A percentile compares a stretch with the other conserved stretches of the same genome.
phyloP scores from a whole-genome alignment of 495 filamentous ascomycete species.

The Margaritispora aquatica region DNA sequence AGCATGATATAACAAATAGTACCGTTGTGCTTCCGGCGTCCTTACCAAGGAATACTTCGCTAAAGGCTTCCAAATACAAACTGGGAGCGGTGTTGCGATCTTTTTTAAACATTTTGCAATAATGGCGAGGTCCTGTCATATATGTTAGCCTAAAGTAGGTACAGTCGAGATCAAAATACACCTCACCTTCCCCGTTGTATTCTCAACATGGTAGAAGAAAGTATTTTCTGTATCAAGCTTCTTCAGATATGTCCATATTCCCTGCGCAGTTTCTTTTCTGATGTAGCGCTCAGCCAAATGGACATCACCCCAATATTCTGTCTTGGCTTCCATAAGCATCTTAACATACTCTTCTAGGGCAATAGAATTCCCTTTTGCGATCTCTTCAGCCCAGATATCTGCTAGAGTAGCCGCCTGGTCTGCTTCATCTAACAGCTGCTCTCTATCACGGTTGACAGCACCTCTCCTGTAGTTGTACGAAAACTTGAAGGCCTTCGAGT shows the following conservation, averaged over 20 bases:
- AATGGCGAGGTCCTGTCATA: slow-evolving; percentile 9
- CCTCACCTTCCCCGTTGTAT: neutral
- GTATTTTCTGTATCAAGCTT: neutral
- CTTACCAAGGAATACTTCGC: slow-evolving; percentile 3
- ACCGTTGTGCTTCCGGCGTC: slow-evolving; percentile 10
- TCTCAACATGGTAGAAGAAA: slow-evolving; percentile 8
- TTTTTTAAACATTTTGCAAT: slow-evolving; percentile 18
- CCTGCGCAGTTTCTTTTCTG: neutral
- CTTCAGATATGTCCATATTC: slow-evolving; percentile 6
- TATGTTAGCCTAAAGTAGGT: neutral
- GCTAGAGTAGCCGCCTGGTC: slow-evolving; percentile 18
- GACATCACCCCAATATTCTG: slow-evolving; percentile 17
- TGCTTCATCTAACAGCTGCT: slow-evolving; percentile 5
- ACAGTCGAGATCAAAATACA: neutral
- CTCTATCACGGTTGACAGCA: slow-evolving; percentile 22
- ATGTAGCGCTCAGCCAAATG: slow-evolving; percentile 6
- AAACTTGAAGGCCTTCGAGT: slow-evolving; percentile 14
- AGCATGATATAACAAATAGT: slow-evolving; percentile 9
- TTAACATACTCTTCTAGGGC: slow-evolving; percentile 20
- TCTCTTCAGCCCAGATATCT: slow-evolving; percentile 22
- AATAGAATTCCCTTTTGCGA: slow-evolving; percentile 4
- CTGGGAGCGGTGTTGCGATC: slow-evolving; percentile 8
- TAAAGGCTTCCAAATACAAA: slow-evolving; percentile 5
- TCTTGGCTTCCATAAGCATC: slow-evolving; percentile 20
- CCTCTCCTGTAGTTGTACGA: slow-evolving; percentile 22